Conservation (phyloP, 768 basidiomycete species). For the Plicaturopsis crispa region DNA sequence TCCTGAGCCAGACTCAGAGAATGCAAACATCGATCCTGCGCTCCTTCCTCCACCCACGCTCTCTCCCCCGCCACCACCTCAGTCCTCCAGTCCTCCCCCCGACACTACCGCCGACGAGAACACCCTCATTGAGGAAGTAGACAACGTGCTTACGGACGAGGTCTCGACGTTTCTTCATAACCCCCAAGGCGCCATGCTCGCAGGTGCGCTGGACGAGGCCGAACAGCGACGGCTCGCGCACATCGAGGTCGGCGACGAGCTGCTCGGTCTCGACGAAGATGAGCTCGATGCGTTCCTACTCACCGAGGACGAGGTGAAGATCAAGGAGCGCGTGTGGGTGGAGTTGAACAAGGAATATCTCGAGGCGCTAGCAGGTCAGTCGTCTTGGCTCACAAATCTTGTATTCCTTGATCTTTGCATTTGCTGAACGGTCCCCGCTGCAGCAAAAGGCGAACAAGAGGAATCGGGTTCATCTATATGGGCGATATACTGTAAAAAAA, state of each 20-base stretch:
- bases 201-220: conserved; percentile 58
- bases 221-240: conserved; percentile 55
- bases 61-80: conserved; percentile 4
- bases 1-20: conserved; percentile 24
- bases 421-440: conserved; percentile 37
- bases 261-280: conserved; percentile 80
- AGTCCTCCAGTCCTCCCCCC: conserved; percentile 5
- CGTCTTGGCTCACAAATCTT: too few relatives aligned
- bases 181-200: conserved; percentile 49
- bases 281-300: conserved; percentile 80
- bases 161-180: conserved; percentile 60
- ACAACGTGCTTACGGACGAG: conserved; percentile 62
- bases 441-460: conserved; percentile 63
- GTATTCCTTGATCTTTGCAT: too few relatives aligned
- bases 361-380: conserved; percentile 76
- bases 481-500: too few relatives aligned
- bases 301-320: conserved; percentile 69
- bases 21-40: conserved; percentile 50
- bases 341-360: conserved; percentile 90
- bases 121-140: conserved; percentile 58
- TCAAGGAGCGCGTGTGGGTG: conserved; percentile 92
- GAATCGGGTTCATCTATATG: conserved; percentile 30
- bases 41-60: conserved; percentile 25
- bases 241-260: conserved; percentile 38
- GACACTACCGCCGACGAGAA: conserved; percentile 11